These are phyloP conservation scores for Sporothrix schenckii DNA, from an alignment of 2,329 filamentous ascomycete genomes.

Conservation along the genomic window DNA sequence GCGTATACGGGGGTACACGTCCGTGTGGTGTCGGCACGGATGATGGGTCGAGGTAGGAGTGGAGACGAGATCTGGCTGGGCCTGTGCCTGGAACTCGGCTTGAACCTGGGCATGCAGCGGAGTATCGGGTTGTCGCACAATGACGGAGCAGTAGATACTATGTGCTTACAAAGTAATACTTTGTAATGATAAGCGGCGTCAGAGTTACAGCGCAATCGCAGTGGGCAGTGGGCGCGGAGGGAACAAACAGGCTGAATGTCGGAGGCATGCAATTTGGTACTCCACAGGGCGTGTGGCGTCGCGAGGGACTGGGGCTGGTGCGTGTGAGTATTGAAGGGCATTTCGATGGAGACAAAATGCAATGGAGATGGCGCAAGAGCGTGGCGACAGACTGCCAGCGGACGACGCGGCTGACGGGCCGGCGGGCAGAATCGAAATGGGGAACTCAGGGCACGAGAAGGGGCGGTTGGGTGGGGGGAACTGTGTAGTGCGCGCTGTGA, in stretches of 20 bases:
- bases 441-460: no score
- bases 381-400: neutral
- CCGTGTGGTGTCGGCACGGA: neutral
- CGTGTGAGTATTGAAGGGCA: no score
- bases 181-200: no score
- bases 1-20: no score
- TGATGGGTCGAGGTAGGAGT: neutral
- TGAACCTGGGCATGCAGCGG: no score
- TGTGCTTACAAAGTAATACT: no score
- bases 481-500: slow-evolving; percentile 1
- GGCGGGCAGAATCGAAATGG: slow-evolving; percentile 19
- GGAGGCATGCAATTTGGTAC: neutral
- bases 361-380: no score
- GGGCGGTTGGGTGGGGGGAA: neutral
- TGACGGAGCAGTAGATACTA: no score
- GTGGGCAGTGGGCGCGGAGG: neutral
- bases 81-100: no score
- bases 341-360: no score
- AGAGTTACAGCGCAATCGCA: neutral
- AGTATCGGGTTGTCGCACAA: neutral
- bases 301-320: neutral
- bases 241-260: neutral
- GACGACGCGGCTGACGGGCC: slow-evolving; percentile 25
- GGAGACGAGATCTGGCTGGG: neutral
- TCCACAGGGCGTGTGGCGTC: neutral